Evolutionary conservation across 352 stramenopile species (phyloP).

Genomic region (Globisporangium carolinianum): DNA sequence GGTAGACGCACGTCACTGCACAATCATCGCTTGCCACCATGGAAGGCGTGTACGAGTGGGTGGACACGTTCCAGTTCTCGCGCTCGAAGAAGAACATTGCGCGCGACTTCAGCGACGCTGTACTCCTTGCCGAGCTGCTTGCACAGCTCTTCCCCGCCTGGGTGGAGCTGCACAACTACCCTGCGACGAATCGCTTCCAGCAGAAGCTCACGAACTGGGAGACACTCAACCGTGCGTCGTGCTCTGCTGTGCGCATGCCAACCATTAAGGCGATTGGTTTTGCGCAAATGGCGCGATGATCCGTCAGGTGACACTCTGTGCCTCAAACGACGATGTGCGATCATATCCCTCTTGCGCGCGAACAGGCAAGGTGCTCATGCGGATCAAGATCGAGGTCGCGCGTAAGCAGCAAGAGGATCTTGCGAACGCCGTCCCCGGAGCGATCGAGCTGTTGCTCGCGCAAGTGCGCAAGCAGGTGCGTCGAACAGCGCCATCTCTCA

Average conservation of each 20-base stretch:
- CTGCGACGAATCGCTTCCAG: conserved; percentile 27
- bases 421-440: conserved; percentile 27
- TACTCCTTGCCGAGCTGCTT: conserved; percentile 42
- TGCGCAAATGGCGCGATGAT: no score
- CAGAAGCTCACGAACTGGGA: conserved; percentile 57
- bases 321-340: no score
- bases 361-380: conserved; percentile 37
- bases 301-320: background rate
- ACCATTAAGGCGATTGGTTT: no score
- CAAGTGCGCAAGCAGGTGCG: conserved; percentile 37
- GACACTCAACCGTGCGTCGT: conserved; percentile 35
- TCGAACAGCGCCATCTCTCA: no score
- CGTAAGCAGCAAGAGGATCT: conserved; percentile 38
- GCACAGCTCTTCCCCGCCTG: conserved; percentile 37
- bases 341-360: no score
- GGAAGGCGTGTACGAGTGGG: conserved; percentile 30
- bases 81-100: conserved; percentile 25
- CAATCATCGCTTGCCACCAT: conserved; percentile 6
- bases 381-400: conserved; percentile 38
- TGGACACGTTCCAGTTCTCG: conserved; percentile 37
- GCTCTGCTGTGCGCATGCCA: background rate
- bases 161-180: conserved; percentile 45
- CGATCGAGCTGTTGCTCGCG: conserved; percentile 31
- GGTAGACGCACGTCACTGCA: no score
- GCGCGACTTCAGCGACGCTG: conserved; percentile 48